Evolutionary conservation across 495 filamentous ascomycete genomes (phyloP), one percentile per base, ranked within the genome.

Genomic region (Daldinia vernicosa): DNA sequence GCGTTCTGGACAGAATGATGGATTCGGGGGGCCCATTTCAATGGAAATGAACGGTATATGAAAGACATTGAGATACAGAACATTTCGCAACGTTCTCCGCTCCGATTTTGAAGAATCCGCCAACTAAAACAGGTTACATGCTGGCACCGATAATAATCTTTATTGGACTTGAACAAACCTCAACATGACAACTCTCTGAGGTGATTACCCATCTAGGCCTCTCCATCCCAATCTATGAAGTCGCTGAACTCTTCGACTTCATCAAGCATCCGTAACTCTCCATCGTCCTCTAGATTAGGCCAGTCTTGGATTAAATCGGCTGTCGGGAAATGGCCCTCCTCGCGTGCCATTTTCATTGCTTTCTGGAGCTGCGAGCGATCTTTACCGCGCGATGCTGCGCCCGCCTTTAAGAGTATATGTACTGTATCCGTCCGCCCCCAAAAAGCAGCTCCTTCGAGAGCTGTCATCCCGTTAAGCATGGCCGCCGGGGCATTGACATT

Each of bases 1-100:
- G 11, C 39, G 53, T 45, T 65, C 51, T 24, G 62, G 62, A 0
- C 53, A 65, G 39, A 65, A 65, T 11, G 39, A 17, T n/a, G 12
- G 11, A 24, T 3, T 61, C 32, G 3, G 24, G 1, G 43, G 3
- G 7, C 37, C 43, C 43, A 61, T 56, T 28, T n/a, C 11, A 45
- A 0, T 0, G n/a, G 40, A 45, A 9, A 11, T 9, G 7, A 22
- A 45, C 7, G 17, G 17, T 7, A 19, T 17, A 0, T 45, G 7
- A 19, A 22, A 3, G 2, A 22, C 11, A 19, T 22, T 8, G 40
- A 45, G 8, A 19, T 45, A 45, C 17, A 8, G 37, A 40, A 40
- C 7, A 40, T 40, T 40, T 40, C n/a, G 7, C 0, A 40, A n/a
- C 7, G n/a, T n/a, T 17, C 37, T 17, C 37, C 37, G n/a, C 4